These are phyloP conservation scores for Drechslerella coelobrocha DNA, from an alignment of 2,329 filamentous ascomycete species.

Conservation along the genomic window DNA sequence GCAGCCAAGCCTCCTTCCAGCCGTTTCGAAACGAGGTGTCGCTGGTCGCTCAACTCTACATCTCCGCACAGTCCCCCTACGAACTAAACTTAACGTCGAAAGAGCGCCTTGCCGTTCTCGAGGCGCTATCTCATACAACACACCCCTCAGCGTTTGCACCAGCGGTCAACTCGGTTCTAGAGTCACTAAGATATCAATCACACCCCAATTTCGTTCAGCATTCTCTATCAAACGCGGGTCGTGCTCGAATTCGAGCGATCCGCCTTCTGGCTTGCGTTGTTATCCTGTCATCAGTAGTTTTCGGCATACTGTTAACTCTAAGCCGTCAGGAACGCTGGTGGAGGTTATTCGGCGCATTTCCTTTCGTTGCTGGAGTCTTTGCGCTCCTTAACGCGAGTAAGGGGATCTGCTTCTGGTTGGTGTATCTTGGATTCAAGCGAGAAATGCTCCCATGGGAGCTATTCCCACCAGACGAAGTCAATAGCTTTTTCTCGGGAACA, in stretches of 20 bases:
- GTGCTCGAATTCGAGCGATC: constrained; percentile 38
- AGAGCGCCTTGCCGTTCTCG: constrained; percentile 39
- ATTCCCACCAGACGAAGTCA: constrained; percentile 44
- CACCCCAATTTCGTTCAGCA: constrained; percentile 50
- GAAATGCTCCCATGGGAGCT: constrained; percentile 48
- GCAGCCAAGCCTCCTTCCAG: constrained; percentile 41
- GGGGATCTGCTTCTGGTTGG: constrained; percentile 46
- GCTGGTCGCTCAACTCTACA: constrained; percentile 43
- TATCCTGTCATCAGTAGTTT: constrained; percentile 40
- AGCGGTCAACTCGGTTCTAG: constrained; percentile 41
- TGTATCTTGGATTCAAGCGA: constrained; percentile 44
- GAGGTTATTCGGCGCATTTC: constrained; percentile 43
- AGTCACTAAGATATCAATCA: constrained; percentile 47
- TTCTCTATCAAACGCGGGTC: constrained; percentile 41
- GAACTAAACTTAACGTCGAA: constrained; percentile 47
- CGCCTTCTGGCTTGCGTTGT: constrained; percentile 29
- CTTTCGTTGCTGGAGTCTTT: constrained; percentile 37
- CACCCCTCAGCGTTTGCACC: constrained; percentile 41
- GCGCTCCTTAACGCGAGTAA: constrained; percentile 44
- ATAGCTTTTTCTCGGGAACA: constrained; percentile 30
- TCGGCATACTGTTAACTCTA: constrained; percentile 38
- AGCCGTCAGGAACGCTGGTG: constrained; percentile 46
- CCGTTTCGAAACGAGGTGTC: constrained; percentile 46
- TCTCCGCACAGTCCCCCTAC: constrained; percentile 45
- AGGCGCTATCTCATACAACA: constrained; percentile 47